Conservation (phyloP, 2,329 filamentous ascomycete genomes). For the Neofusicoccum laricinum region DNA sequence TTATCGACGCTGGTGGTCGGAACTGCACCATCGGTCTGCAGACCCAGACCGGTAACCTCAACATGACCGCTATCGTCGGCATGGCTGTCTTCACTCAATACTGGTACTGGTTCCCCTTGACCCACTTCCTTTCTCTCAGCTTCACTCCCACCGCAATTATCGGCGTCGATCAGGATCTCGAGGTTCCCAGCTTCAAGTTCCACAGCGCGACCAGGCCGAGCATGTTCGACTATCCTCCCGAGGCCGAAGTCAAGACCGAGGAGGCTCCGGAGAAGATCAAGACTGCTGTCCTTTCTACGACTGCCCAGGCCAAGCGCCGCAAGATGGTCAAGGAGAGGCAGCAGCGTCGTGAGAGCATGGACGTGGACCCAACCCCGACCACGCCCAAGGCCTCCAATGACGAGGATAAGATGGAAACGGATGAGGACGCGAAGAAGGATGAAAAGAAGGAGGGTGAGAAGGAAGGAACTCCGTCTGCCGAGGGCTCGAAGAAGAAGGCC, state of each 20-base stretch:
- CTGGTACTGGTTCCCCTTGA: conserved; percentile 99
- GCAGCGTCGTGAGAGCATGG: conserved; percentile 89
- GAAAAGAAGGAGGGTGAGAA: conserved; percentile 52
- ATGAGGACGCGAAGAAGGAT: conserved; percentile 46
- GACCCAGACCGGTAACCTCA: conserved; percentile 95
- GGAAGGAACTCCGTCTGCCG: conserved; percentile 50
- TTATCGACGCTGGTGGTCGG: conserved; percentile 94
- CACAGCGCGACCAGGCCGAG: conserved; percentile 92
- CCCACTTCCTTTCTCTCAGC: conserved; percentile 92
- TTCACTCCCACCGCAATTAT: conserved; percentile 98
- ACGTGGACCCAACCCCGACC: conserved; percentile 76
- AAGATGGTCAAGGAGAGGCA: conserved; percentile 93
- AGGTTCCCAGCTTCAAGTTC: conserved; percentile 93
- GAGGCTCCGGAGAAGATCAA: conserved; percentile 92
- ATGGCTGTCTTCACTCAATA: conserved; percentile 99
- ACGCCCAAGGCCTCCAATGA: conserved; percentile 64
- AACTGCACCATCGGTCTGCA: conserved; percentile 98
- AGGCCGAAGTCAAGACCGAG: conserved; percentile 91
- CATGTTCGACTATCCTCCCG: conserved; percentile 95
- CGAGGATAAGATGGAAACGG: conserved; percentile 81
- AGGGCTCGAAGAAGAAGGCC: conserved; percentile 76
- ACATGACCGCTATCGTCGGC: conserved; percentile 97
- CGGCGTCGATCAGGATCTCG: conserved; percentile 87
- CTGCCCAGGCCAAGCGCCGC: conserved; percentile 91
- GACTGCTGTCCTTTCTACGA: conserved; percentile 93